Evolutionary conservation across 1,284 basidiomycete species (phyloP).

Genomic region (Pseudozyma hubeiensis): DNA sequence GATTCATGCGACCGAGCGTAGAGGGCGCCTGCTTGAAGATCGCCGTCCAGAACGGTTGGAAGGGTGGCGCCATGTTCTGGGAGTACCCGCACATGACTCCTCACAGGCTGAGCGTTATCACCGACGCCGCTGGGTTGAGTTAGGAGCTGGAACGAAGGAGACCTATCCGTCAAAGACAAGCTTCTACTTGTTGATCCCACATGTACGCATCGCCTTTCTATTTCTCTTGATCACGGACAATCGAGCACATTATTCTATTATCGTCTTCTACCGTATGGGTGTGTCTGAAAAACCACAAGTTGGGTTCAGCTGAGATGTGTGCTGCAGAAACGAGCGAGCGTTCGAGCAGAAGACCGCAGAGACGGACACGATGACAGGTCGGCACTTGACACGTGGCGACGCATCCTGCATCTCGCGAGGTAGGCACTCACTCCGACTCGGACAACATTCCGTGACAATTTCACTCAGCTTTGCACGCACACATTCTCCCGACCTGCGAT

Average conservation of each 20-base stretch:
- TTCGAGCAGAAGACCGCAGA: no score
- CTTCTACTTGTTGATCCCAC: background rate
- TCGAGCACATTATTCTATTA: conserved; percentile 4
- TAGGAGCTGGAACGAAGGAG: background rate
- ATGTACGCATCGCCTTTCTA: background rate
- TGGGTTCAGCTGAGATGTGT: no score
- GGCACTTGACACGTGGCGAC: no score
- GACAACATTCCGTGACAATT: no score
- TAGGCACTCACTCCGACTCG: no score
- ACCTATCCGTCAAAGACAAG: background rate
- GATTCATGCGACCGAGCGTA: conserved; percentile 73
- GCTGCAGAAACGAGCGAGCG: no score
- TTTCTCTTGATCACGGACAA: conserved; percentile 38
- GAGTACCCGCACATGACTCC: conserved; percentile 55
- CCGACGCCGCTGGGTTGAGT: conserved; percentile 36
- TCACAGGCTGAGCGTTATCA: conserved; percentile 39
- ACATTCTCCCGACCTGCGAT: no score
- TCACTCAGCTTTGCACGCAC: no score
- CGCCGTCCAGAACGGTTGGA: conserved; percentile 75
- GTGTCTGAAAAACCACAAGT: no score
- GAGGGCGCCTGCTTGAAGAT: conserved; percentile 74
- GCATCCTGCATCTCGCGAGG: no score
- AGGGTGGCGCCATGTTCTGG: conserved; percentile 70
- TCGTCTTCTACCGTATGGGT: no score
- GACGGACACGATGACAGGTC: no score